phyloP scores from a whole-genome alignment of 2,329 filamentous ascomycete genomes.

The Paecilomyces sp. region DNA sequence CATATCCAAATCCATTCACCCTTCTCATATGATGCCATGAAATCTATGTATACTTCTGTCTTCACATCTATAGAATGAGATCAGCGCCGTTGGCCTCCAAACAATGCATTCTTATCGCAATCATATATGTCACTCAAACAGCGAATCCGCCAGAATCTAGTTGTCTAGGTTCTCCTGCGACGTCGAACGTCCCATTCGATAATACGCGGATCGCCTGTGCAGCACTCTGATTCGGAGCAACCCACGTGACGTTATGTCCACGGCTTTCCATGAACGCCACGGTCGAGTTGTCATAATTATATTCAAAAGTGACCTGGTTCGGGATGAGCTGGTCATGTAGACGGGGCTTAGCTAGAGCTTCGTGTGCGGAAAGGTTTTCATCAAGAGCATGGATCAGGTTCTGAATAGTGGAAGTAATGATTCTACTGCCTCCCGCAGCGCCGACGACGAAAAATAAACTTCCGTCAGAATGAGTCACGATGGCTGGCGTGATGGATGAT shows the following conservation, averaged over 20 bases:
- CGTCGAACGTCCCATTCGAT: conserved; percentile 65
- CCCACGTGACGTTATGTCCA: conserved; percentile 68
- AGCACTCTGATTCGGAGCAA: conserved; percentile 56
- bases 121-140: conserved; percentile 24
- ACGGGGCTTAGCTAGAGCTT: conserved; percentile 60
- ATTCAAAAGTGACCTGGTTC: conserved; percentile 61
- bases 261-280: conserved; percentile 54
- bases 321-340: conserved; percentile 80
- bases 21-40: background rate
- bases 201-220: conserved; percentile 63
- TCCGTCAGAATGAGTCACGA: conserved; percentile 61
- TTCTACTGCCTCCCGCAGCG: conserved; percentile 73
- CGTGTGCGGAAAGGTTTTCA: conserved; percentile 49
- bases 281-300: conserved; percentile 57
- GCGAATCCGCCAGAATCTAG: conserved; percentile 60
- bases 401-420: conserved; percentile 73
- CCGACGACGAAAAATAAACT: conserved; percentile 63
- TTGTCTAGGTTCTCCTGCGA: conserved; percentile 70
- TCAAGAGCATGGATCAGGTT: conserved; percentile 68
- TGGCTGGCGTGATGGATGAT: conserved; percentile 73
- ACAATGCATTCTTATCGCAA: background rate
- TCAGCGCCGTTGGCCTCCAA: background rate
- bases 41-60: background rate
- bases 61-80: background rate
- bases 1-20: background rate